A percentile compares a stretch with the other conserved stretches of the same genome.
Evolutionary conservation across 192 early-diverging fungal genomes (phyloP).

Genomic region (Allomyces macrogynus): DNA sequence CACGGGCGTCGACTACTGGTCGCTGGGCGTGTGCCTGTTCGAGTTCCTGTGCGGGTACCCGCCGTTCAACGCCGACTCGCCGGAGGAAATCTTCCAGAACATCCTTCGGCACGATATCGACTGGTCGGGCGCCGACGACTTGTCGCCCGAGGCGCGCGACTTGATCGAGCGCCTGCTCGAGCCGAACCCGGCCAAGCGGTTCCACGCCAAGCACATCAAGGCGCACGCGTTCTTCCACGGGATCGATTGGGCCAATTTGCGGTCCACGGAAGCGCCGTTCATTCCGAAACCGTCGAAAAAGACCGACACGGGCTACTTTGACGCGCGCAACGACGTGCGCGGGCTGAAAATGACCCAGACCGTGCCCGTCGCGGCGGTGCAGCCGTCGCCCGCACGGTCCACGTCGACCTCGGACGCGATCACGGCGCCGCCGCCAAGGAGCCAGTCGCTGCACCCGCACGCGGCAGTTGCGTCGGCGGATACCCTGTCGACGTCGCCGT

Average conservation of each 20-base stretch:
- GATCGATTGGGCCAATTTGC: constrained; percentile 54
- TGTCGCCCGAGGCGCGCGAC: constrained; percentile 43
- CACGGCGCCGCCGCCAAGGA: not conserved
- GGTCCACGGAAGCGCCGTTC: constrained; percentile 62
- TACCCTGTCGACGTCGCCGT: too few species aligned
- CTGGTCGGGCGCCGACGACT: constrained; percentile 18
- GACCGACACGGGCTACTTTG: constrained; percentile 85
- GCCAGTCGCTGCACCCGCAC: not conserved
- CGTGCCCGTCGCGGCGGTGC: not conserved
- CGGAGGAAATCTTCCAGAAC: constrained; percentile 70
- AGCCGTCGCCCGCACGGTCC: not conserved
- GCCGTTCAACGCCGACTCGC: constrained; percentile 70
- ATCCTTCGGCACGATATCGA: constrained; percentile 51
- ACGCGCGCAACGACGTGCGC: constrained; percentile 12
- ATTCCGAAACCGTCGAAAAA: constrained; percentile 58
- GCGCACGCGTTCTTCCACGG: constrained; percentile 48
- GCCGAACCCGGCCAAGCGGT: constrained; percentile 44
- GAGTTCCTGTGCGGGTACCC: constrained; percentile 78
- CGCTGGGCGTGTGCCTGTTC: constrained; percentile 73
- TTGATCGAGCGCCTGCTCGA: constrained; percentile 54
- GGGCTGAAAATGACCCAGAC: not conserved
- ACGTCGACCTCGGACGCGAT: not conserved
- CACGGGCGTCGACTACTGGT: constrained; percentile 88
- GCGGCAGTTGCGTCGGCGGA: too few species aligned
- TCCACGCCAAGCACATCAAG: constrained; percentile 42